phyloP scores from a whole-genome alignment of 768 basidiomycete species.

The Sarcodon aspratus region DNA sequence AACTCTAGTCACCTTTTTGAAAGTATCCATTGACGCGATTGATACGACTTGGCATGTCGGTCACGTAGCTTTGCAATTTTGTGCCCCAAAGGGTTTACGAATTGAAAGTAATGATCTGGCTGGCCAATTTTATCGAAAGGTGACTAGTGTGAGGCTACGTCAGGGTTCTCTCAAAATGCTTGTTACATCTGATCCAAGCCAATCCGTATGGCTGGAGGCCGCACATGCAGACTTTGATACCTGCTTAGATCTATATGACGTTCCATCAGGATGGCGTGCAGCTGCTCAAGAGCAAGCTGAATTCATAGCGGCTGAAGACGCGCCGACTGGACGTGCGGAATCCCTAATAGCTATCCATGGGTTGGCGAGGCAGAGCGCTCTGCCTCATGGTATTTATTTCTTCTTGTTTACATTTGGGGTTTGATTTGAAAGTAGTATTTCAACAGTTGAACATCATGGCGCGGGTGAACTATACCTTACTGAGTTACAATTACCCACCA shows the following conservation, averaged over 20 bases:
- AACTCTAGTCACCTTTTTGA: constrained; percentile 71
- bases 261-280: constrained; percentile 44
- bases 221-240: constrained; percentile 39
- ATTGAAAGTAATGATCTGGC: constrained; percentile 71
- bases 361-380: background rate
- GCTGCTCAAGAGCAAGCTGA: constrained; percentile 41
- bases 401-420: no score
- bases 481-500: background rate
- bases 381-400: no score
- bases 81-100: constrained; percentile 46
- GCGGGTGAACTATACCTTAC: no score
- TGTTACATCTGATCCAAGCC: constrained; percentile 25
- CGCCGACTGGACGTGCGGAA: constrained; percentile 48
- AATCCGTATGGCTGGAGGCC: constrained; percentile 57
- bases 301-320: constrained; percentile 67
- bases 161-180: constrained; percentile 37
- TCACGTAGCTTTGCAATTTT: constrained; percentile 40
- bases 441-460: no score
- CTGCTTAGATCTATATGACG: constrained; percentile 58
- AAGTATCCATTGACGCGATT: constrained; percentile 42
- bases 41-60: constrained; percentile 47
- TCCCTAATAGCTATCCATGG: constrained; percentile 19
- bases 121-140: constrained; percentile 52
- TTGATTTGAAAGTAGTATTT: no score
- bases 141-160: constrained; percentile 50